These are phyloP conservation scores for Eucalyptus victrix DNA, from an alignment of 345 rosid genomes.

Conservation along the genomic window DNA sequence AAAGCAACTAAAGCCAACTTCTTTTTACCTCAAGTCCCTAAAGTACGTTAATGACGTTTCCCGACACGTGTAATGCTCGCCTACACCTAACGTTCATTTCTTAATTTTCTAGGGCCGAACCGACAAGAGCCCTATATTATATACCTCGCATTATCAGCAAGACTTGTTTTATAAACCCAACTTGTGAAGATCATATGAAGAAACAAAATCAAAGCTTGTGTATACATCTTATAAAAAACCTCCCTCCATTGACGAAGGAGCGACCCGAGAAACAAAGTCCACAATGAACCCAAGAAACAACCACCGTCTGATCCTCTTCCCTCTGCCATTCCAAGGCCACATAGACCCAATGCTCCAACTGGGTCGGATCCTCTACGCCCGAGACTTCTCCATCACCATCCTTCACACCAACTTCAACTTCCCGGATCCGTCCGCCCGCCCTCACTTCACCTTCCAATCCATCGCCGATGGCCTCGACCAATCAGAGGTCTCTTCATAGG, in stretches of 20 bases:
- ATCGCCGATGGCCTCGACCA: slow-evolving; percentile 3
- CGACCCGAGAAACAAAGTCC: not conserved
- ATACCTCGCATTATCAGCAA: too few relatives aligned
- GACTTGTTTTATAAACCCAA: not conserved
- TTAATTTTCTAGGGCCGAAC: too few relatives aligned
- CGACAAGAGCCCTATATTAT: too few relatives aligned
- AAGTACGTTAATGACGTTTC: too few relatives aligned
- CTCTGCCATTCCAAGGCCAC: slow-evolving; percentile 17
- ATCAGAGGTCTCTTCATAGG: not conserved
- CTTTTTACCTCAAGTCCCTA: too few relatives aligned
- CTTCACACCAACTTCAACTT: slow-evolving; percentile 15
- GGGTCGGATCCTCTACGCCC: slow-evolving; percentile 11
- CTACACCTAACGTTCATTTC: too few relatives aligned
- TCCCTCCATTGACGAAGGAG: not conserved
- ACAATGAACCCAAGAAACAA: not conserved
- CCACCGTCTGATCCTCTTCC: slow-evolving; percentile 5
- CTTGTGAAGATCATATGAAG: not conserved
- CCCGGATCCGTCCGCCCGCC: slow-evolving; percentile 11
- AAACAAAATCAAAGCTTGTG: not conserved
- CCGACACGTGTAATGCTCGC: too few relatives aligned
- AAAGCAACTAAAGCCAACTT: too few relatives aligned
- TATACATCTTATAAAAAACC: not conserved
- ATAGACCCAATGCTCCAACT: slow-evolving; percentile 24
- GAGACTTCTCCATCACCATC: slow-evolving; percentile 16
- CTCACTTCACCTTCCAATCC: slow-evolving; percentile 10